Evolutionary conservation across 177 flowering plant genomes (phyloP).

Genomic region (Vitis hybrid): DNA sequence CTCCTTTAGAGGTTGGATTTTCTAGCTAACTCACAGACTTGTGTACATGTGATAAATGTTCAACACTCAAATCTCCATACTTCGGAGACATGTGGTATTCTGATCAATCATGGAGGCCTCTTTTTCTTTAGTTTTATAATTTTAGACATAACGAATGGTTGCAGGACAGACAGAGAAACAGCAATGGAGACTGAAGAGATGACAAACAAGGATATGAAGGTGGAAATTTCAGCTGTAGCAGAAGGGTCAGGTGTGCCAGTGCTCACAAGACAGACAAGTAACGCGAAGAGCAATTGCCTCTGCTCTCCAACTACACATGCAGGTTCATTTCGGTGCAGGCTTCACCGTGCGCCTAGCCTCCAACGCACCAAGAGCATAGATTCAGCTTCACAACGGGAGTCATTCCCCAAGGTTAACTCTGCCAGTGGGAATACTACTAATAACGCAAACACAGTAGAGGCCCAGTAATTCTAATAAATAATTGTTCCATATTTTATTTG

Average conservation of each 20-base stretch:
- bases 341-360: conserved; percentile 54
- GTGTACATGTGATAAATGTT: no score
- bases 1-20: no score
- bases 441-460: conserved; percentile 6
- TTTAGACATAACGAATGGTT: background rate
- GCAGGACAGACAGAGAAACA: background rate
- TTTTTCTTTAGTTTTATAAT: no score
- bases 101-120: no score
- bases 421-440: background rate
- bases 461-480: background rate
- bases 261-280: conserved; percentile 40
- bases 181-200: background rate
- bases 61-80: no score
- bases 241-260: conserved; percentile 6
- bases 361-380: conserved; percentile 55
- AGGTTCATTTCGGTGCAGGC: conserved; percentile 66
- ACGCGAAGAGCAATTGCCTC: conserved; percentile 39
- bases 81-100: no score
- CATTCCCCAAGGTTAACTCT: background rate
- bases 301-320: conserved; percentile 67
- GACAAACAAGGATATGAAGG: background rate
- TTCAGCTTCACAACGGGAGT: conserved; percentile 2
- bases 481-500: background rate
- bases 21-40: no score
- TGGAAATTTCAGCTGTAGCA: conserved; percentile 1